Percentiles rank a stretch among this genome's conserved stretches.
Conservation (phyloP, 495 filamentous ascomycete species). For the Paragyromitra xinjiangensis region DNA sequence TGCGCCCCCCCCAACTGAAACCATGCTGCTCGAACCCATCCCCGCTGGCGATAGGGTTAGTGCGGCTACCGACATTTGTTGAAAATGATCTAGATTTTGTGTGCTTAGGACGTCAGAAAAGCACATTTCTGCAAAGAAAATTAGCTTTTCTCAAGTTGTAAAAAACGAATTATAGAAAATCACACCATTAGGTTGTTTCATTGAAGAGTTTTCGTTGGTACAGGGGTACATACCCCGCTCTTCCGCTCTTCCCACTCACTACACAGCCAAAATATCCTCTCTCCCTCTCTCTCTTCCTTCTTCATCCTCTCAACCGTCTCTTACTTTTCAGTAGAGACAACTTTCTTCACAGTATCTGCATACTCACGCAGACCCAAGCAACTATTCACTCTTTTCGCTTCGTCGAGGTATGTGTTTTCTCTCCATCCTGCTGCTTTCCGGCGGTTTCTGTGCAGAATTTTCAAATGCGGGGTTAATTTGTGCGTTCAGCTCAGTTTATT, state of each 20-base stretch:
- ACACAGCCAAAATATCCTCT: conserved; percentile 15
- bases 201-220: conserved; percentile 27
- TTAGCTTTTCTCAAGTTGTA: not conserved
- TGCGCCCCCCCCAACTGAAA: not conserved
- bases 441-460: not conserved
- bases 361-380: conserved; percentile 21
- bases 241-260: conserved; percentile 5
- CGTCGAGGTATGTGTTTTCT: conserved; percentile 14
- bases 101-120: conserved; percentile 16
- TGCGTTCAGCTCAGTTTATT: conserved; percentile 39
- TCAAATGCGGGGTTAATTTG: conserved; percentile 20
- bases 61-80: not conserved
- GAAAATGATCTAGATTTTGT: conserved; percentile 33
- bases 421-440: not conserved
- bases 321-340: conserved; percentile 29
- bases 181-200: conserved; percentile 8
- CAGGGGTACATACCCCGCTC: conserved; percentile 38
- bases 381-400: conserved; percentile 37
- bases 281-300: conserved; percentile 7
- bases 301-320: conserved; percentile 21
- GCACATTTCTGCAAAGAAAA: conserved; percentile 10
- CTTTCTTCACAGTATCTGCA: conserved; percentile 16
- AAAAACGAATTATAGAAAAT: conserved; percentile 24
- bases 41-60: not conserved
- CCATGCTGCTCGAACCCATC: no score